These are phyloP conservation scores for Mollisia scopiformis DNA, from an alignment of 2,329 filamentous ascomycete species.

Conservation along the genomic window DNA sequence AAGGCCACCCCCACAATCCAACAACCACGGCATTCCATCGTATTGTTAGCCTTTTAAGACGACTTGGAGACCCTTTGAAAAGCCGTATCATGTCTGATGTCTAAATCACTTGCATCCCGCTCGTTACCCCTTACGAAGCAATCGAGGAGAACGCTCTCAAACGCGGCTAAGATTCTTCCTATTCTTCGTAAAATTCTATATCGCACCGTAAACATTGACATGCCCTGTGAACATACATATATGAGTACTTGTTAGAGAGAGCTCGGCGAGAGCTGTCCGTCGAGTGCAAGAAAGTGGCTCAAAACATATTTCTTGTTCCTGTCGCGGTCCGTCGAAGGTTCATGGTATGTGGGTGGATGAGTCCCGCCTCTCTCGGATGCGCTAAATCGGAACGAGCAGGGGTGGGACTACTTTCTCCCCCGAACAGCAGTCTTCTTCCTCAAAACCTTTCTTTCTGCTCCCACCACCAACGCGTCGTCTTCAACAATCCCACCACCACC, in stretches of 20 bases:
- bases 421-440: slow-evolving; percentile 19
- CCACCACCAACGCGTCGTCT: slow-evolving; percentile 27
- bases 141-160: slow-evolving; percentile 2
- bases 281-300: slow-evolving; percentile 65
- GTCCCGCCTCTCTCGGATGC: slow-evolving; percentile 6
- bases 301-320: slow-evolving; percentile 33
- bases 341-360: slow-evolving; percentile 19
- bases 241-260: slow-evolving; percentile 45
- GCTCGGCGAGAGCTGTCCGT: slow-evolving; percentile 53
- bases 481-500: slow-evolving; percentile 30
- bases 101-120: neutral
- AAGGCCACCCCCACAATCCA: neutral
- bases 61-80: neutral
- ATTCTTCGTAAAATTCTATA: neutral
- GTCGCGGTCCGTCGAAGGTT: slow-evolving; percentile 37
- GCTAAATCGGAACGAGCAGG: neutral
- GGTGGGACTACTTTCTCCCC: neutral
- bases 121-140: neutral
- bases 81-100: neutral
- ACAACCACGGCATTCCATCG: neutral
- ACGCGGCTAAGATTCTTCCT: slow-evolving; percentile 1
- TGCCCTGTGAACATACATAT: slow-evolving; percentile 23
- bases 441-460: slow-evolving; percentile 35
- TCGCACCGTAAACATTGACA: neutral
- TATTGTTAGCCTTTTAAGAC: neutral